Evolutionary conservation across 768 basidiomycete genomes (phyloP).

Genomic region (Tylopilus sp.): DNA sequence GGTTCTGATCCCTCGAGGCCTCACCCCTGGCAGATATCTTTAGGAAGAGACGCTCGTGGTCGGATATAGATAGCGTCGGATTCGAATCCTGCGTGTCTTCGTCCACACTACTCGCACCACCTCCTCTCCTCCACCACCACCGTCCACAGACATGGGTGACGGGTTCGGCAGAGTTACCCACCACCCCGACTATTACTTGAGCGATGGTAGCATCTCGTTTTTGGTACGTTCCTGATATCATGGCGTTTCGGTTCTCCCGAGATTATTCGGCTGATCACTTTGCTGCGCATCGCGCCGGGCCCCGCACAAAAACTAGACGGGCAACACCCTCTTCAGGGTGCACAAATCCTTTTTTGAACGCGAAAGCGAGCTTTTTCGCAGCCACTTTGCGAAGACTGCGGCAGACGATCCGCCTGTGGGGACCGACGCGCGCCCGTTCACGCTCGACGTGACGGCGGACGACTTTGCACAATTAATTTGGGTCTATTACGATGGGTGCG

Average conservation of each 20-base stretch:
- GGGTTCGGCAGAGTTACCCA: slow-evolving; percentile 4
- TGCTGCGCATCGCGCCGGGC: not conserved
- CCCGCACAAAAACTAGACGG: slow-evolving; percentile 37
- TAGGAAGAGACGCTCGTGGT: slow-evolving; percentile 14
- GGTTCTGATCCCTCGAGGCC: not conserved
- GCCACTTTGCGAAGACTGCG: slow-evolving; percentile 32
- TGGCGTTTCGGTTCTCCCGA: not conserved
- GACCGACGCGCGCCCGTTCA: slow-evolving; percentile 39
- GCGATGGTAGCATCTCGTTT: slow-evolving; percentile 14
- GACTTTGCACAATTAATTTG: slow-evolving; percentile 53
- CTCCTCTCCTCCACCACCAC: not conserved
- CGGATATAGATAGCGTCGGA: slow-evolving; percentile 18
- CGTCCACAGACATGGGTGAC: slow-evolving; percentile 12
- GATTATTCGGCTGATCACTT: slow-evolving; percentile 4
- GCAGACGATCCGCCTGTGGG: slow-evolving; percentile 28
- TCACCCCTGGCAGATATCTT: slow-evolving; percentile 17
- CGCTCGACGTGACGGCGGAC: slow-evolving; percentile 37
- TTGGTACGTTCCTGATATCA: slow-evolving; percentile 10
- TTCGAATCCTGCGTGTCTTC: not conserved
- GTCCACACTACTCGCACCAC: not conserved
- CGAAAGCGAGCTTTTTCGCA: slow-evolving; percentile 47
- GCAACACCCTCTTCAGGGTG: slow-evolving; percentile 46
- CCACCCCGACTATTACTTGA: slow-evolving; percentile 10
- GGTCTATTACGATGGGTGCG: slow-evolving; percentile 58
- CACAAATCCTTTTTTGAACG: slow-evolving; percentile 58